Percentiles rank a stretch among this genome's conserved stretches.
These are phyloP conservation scores for Candida loeiensis DNA, from an alignment of 805 yeast genomes.

Conservation along the genomic window DNA sequence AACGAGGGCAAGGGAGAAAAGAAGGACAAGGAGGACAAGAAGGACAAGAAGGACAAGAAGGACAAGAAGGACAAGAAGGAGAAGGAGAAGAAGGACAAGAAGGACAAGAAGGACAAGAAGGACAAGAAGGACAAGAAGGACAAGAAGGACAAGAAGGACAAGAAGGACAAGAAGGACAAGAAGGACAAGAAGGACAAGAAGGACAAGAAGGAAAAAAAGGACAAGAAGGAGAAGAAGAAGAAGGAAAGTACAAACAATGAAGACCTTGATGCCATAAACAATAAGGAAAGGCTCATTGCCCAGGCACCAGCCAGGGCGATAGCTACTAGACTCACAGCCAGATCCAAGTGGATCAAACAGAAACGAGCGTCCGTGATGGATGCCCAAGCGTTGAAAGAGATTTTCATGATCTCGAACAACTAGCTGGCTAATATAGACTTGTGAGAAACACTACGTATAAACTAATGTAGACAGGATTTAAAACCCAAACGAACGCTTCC, in stretches of 20 bases:
- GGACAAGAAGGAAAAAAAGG: constrained; percentile 13
- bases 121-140: constrained; percentile 23
- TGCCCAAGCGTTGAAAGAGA: constrained; percentile 82
- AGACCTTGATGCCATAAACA: too few species aligned
- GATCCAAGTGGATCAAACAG: constrained; percentile 85
- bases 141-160: constrained; percentile 22
- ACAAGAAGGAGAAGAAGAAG: constrained; percentile 10
- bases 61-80: constrained; percentile 13
- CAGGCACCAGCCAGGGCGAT: constrained; percentile 22
- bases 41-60: constrained; percentile 22
- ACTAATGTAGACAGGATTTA: not conserved
- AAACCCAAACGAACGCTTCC: too few species aligned
- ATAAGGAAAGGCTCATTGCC: constrained; percentile 9
- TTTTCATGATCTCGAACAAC: constrained; percentile 72
- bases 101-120: constrained; percentile 19
- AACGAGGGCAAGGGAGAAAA: constrained; percentile 18
- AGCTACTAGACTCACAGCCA: constrained; percentile 47
- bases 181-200: constrained; percentile 24
- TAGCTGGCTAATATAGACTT: not conserved
- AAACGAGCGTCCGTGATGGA: constrained; percentile 92
- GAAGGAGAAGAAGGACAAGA: constrained; percentile 19
- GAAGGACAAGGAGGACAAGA: constrained; percentile 24
- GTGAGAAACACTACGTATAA: not conserved
- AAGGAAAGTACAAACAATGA: too few species aligned
- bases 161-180: constrained; percentile 27